Base-by-base conservation (phyloP, 345 rosid genomes). In the Euphorbia tirucalli region DNA sequence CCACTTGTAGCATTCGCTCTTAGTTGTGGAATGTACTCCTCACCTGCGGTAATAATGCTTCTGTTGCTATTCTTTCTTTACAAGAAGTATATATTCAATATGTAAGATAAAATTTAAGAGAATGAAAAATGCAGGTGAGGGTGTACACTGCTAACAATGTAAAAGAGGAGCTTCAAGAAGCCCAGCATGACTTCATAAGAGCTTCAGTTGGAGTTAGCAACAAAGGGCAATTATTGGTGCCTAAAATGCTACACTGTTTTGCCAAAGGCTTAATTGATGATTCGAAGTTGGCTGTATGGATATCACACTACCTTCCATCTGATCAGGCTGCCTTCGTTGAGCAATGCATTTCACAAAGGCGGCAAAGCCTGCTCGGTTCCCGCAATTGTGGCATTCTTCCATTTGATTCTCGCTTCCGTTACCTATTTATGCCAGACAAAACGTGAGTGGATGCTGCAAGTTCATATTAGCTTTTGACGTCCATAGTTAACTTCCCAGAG, bases 21-120 rank as follows among this genome's bases (percentile, higher is more conserved):
- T 69, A 91, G 94, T 82, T 86, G 86, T 0, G 97, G 98, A 79
- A 89, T 88, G 89, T 86, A 90, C 84, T 91, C 97, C 35, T 93
- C 96, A 9, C 97, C 98, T 22, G 96, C 88, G 67, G 97, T 93
- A 88, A 82, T 31, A 21, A 50, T 22, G 15, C 54, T 44, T 28
- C 19, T 43, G 39, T 24, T 69, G 24, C 44, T 56, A 62, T 63
- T 11, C 27, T 44, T 35, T 35, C 16, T 27, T 25, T 48, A 21
- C 58, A n/a, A 54, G 3, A 2, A 54, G 5, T 13, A 9, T 56
- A 10, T 22, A 56, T 7, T 56, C 30, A 21, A 25, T 0, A 15
- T 19, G 10, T 37, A n/a, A 56, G 66, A 54, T 41, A 52, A 37
- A 21, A 24, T 69, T 39, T 3, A 39, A n/a, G 22, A 16, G 13